Conservation (phyloP, 2,329 filamentous ascomycete genomes). For the Hawksworthiomyces lignivorus region DNA sequence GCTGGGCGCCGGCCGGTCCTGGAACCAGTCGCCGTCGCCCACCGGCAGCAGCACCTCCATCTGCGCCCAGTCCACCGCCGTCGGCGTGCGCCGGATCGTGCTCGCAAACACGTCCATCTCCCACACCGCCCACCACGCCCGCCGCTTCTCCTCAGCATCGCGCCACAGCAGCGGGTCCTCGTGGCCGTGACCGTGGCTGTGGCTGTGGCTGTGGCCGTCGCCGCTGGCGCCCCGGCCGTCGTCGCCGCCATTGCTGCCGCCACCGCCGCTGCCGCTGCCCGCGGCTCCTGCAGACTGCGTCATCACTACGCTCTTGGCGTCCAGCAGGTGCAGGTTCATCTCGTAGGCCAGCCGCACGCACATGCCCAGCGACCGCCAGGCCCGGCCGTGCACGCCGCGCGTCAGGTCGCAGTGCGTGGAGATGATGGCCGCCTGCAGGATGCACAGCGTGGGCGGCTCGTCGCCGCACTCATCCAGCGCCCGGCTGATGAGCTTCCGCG, state of each 20-base stretch:
- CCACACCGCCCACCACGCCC: constrained; percentile 5
- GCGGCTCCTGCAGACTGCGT: too few species aligned
- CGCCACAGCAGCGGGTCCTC: too few species aligned
- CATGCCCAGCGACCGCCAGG: constrained; percentile 7
- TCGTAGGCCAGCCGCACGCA: constrained; percentile 6
- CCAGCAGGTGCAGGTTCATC: constrained; percentile 7
- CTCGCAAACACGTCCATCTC: constrained; percentile 9
- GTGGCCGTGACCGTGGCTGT: too few species aligned
- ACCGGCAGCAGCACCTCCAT: constrained; percentile 7
- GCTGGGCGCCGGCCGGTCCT: neutral
- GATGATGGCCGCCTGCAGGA: constrained; percentile 6
- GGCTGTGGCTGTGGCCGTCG: too few species aligned
- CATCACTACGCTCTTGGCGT: too few species aligned
- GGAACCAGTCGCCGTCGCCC: constrained; percentile 4
- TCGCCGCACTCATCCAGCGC: constrained; percentile 5
- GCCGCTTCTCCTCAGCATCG: constrained; percentile 3
- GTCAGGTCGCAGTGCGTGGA: constrained; percentile 5
- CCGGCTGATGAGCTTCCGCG: constrained; percentile 1
- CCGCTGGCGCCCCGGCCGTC: too few species aligned
- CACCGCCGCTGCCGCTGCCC: too few species aligned
- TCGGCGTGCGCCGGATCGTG: constrained; percentile 5
- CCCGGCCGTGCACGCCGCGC: constrained; percentile 1
- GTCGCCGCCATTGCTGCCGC: too few species aligned
- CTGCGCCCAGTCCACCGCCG: constrained; percentile 5
- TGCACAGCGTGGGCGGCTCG: constrained; percentile 4